Percentiles rank a stretch among this genome's conserved stretches.
phyloP scores from a whole-genome alignment of 2,329 filamentous ascomycete genomes.

The Aspergillus latus region DNA sequence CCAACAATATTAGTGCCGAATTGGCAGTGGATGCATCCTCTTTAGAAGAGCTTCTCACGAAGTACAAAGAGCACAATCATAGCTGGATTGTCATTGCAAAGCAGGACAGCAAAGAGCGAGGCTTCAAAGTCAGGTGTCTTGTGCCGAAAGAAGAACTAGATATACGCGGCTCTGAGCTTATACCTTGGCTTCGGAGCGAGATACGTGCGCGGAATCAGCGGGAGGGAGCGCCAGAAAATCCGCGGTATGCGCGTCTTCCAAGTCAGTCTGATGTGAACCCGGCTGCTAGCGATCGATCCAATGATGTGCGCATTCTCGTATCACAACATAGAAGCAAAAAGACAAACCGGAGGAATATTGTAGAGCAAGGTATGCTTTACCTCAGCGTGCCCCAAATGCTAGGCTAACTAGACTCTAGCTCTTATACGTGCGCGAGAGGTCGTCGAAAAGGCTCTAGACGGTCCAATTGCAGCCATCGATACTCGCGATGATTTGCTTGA shows the following conservation, averaged over 20 bases:
- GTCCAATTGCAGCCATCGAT: slow-evolving; percentile 84
- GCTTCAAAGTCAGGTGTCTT: slow-evolving; percentile 75
- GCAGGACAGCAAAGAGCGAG: slow-evolving; percentile 55
- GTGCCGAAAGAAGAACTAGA: slow-evolving; percentile 79
- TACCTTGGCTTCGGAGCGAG: slow-evolving; percentile 78
- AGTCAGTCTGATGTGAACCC: slow-evolving; percentile 41
- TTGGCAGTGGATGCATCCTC: slow-evolving; percentile 76
- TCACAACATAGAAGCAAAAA: slow-evolving; percentile 86
- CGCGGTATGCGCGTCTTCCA: slow-evolving; percentile 41
- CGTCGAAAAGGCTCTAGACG: slow-evolving; percentile 69
- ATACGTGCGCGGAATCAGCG: slow-evolving; percentile 74
- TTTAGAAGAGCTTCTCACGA: slow-evolving; percentile 67
- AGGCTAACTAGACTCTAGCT: slow-evolving; percentile 37
- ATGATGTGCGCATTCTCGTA: slow-evolving; percentile 81
- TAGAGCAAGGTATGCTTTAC: slow-evolving; percentile 68
- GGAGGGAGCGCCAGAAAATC: slow-evolving; percentile 49
- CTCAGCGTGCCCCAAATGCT: not conserved
- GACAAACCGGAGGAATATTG: slow-evolving; percentile 80
- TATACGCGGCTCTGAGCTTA: slow-evolving; percentile 68
- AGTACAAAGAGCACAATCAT: slow-evolving; percentile 74
- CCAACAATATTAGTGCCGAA: slow-evolving; percentile 82
- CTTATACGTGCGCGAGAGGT: slow-evolving; percentile 59
- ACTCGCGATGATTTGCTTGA: slow-evolving; percentile 81
- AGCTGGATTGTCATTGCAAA: slow-evolving; percentile 90
- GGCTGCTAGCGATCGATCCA: slow-evolving; percentile 51